phyloP scores from a whole-genome alignment of 371 early-diverging fungal genomes.

The Syncephalastrum contaminatum region DNA sequence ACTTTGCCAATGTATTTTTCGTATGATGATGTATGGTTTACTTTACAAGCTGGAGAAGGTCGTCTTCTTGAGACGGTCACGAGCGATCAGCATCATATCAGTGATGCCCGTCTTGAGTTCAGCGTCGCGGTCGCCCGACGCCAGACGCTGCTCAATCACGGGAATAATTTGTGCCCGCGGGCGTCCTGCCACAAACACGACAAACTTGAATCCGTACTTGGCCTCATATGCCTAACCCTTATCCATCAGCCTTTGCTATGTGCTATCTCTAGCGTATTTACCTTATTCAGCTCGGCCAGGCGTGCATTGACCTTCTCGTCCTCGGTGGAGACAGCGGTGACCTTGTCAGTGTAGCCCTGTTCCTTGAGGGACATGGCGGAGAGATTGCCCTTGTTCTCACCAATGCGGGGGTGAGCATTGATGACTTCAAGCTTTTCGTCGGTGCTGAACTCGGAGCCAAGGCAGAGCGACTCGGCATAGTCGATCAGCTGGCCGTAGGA shows the following conservation, averaged over 20 bases:
- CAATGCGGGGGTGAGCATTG: constrained; percentile 92
- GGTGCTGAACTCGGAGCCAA: constrained; percentile 49
- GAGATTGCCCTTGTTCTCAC: constrained; percentile 66
- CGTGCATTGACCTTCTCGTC: constrained; percentile 36
- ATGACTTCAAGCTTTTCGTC: constrained; percentile 71
- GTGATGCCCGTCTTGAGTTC: constrained; percentile 66
- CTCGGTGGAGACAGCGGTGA: constrained; percentile 24
- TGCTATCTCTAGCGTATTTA: constrained; percentile 35
- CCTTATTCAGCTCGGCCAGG: constrained; percentile 55
- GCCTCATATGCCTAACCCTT: constrained; percentile 67
- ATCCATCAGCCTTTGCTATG: background rate
- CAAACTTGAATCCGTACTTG: constrained; percentile 85
- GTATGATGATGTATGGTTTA: too few relatives aligned
- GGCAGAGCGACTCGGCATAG: constrained; percentile 48
- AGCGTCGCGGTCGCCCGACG: constrained; percentile 41
- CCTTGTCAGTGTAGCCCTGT: constrained; percentile 60
- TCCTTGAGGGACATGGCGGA: constrained; percentile 75
- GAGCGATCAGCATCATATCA: constrained; percentile 79
- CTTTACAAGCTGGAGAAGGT: constrained; percentile 1
- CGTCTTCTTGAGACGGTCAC: constrained; percentile 70
- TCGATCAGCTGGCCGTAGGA: constrained; percentile 68
- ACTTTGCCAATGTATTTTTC: too few relatives aligned
- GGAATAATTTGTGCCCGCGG: constrained; percentile 71
- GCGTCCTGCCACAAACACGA: constrained; percentile 87
- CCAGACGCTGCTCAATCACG: constrained; percentile 66